These are phyloP conservation scores for Polygonum maritimum DNA, from an alignment of 148 eudicot genomes.

Conservation along the genomic window DNA sequence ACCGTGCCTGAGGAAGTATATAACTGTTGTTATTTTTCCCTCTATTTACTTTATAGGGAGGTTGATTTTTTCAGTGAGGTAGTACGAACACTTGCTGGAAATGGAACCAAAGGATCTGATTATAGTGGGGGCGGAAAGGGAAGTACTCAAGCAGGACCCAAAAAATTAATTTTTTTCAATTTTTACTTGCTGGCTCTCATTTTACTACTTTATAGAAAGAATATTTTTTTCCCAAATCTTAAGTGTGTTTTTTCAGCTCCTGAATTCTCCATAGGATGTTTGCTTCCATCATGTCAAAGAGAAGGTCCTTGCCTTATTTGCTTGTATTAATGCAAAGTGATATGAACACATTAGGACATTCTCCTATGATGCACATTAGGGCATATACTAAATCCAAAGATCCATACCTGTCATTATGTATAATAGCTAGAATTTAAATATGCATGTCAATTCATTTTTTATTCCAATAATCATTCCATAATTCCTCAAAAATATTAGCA, in stretches of 20 bases:
- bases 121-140: constrained; percentile 83
- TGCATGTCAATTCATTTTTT: neutral
- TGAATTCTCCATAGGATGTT: no score
- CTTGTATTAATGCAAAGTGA: no score
- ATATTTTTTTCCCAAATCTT: no score
- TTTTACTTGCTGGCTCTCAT: no score
- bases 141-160: constrained; percentile 57
- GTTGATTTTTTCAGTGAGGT: constrained; percentile 80
- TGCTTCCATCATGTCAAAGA: no score
- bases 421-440: neutral
- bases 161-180: no score
- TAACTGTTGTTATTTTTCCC: neutral
- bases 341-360: no score
- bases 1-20: neutral
- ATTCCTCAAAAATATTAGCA: neutral
- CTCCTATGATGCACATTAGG: no score
- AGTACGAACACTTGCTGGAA: constrained; percentile 88
- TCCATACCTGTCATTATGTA: neutral
- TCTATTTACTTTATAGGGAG: constrained; percentile 43
- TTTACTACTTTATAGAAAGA: no score
- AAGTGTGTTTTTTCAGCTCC: no score
- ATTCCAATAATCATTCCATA: neutral
- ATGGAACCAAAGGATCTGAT: constrained; percentile 94
- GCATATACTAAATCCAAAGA: neutral
- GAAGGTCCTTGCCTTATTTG: no score